phyloP scores from a whole-genome alignment of 2,329 filamentous ascomycete species.

The Fusarium irregulare region DNA sequence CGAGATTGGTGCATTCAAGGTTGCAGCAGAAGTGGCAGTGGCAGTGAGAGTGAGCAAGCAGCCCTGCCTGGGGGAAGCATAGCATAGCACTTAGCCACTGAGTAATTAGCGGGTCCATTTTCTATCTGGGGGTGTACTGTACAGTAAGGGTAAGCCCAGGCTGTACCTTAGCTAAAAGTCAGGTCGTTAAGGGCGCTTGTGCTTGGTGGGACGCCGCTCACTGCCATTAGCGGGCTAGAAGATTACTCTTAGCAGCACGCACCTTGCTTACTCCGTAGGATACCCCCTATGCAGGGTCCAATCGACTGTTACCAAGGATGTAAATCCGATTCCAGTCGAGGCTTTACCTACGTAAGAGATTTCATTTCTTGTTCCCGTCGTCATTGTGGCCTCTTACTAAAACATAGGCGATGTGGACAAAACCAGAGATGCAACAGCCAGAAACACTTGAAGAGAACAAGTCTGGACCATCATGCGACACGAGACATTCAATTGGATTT shows the following conservation, averaged over 20 bases:
- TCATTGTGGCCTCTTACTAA: constrained; percentile 17
- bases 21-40: constrained; percentile 14
- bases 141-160: neutral
- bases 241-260: constrained; percentile 3
- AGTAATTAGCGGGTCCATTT: constrained; percentile 17
- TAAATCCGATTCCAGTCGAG: constrained; percentile 28
- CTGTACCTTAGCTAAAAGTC: neutral
- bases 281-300: constrained; percentile 25
- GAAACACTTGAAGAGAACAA: constrained; percentile 23
- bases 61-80: neutral
- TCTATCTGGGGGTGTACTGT: constrained; percentile 4
- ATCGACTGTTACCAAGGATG: constrained; percentile 8
- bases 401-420: constrained; percentile 11
- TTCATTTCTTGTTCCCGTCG: constrained; percentile 1
- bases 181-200: constrained; percentile 19
- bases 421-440: constrained; percentile 33
- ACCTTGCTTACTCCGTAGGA: constrained; percentile 29
- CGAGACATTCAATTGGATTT: constrained; percentile 25
- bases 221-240: constrained; percentile 33
- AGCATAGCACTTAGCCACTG: constrained; percentile 34
- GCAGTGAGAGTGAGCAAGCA: constrained; percentile 1
- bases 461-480: constrained; percentile 36
- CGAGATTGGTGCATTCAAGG: constrained; percentile 22
- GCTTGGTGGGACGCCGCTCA: constrained; percentile 24
- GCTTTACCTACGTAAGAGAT: constrained; percentile 26